Conservation (phyloP, 139 green algal genomes). For the Chlorella vulgaris region DNA sequence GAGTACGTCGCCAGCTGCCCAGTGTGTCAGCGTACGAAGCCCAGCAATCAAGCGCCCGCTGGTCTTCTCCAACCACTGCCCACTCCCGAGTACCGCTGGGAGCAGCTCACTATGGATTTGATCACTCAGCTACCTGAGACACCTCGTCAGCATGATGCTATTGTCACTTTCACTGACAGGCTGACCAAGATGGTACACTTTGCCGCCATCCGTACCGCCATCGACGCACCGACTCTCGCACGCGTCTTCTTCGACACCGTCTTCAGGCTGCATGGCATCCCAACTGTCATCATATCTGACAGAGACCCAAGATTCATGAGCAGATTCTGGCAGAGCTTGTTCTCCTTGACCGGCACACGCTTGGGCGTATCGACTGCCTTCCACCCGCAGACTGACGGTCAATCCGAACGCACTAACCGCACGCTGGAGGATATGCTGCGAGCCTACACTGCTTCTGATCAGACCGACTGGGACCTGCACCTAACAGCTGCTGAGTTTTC, state of each 20-base stretch:
- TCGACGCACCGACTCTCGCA: conserved; percentile 12
- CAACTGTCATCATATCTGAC: conserved; percentile 37
- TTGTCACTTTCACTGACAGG: conserved; percentile 51
- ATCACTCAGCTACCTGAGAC: conserved; percentile 35
- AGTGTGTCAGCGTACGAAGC: conserved; percentile 46
- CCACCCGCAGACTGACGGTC: conserved; percentile 69
- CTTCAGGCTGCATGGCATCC: conserved; percentile 39
- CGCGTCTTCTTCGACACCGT: conserved; percentile 32
- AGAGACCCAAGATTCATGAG: conserved; percentile 31
- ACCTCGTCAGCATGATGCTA: conserved; percentile 37
- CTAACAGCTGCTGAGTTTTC: conserved; percentile 56
- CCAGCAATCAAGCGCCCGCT: neutral
- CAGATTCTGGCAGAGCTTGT: conserved; percentile 40
- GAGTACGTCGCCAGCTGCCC: conserved; percentile 36
- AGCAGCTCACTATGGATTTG: conserved; percentile 38
- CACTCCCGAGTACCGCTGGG: conserved; percentile 29
- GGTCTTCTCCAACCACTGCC: conserved; percentile 38
- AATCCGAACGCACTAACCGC: conserved; percentile 68
- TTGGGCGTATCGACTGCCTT: conserved; percentile 32
- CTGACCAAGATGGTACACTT: conserved; percentile 40
- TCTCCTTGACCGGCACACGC: neutral
- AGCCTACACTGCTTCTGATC: conserved; percentile 32
- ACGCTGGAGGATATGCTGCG: conserved; percentile 62
- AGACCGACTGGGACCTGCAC: conserved; percentile 56
- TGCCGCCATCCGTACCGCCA: neutral